These are phyloP conservation scores for Lipomyces mesembrius DNA, from an alignment of 805 yeast genomes.

Conservation along the genomic window DNA sequence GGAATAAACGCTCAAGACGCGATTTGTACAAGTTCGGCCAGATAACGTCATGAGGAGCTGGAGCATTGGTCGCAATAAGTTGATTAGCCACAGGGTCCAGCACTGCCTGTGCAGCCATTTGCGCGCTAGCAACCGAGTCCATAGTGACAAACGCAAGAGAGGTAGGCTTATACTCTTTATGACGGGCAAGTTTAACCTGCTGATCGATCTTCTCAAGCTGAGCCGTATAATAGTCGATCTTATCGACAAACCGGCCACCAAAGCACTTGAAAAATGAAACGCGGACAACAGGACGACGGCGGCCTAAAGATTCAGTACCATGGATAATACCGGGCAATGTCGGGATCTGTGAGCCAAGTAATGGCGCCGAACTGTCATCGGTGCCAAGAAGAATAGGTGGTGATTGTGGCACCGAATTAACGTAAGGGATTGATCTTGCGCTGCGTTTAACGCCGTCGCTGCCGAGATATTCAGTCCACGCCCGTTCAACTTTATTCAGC, in stretches of 20 bases:
- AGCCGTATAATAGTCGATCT: conserved; percentile 75
- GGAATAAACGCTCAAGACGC: conserved; percentile 67
- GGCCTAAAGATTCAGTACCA: conserved; percentile 19
- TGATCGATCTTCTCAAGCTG: conserved; percentile 71
- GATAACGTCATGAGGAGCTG: conserved; percentile 93
- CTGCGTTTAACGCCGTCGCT: conserved; percentile 34
- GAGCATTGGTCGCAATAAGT: conserved; percentile 82
- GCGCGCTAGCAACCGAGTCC: conserved; percentile 95
- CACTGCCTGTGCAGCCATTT: conserved; percentile 94
- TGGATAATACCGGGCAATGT: conserved; percentile 27
- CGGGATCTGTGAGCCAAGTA: conserved; percentile 15
- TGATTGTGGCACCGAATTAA: conserved; percentile 31
- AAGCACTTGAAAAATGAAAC: conserved; percentile 64
- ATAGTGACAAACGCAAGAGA: conserved; percentile 93
- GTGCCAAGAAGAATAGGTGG: conserved; percentile 31
- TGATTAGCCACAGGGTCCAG: conserved; percentile 86
- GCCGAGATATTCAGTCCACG: conserved; percentile 73
- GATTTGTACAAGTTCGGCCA: conserved; percentile 91
- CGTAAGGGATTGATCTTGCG: conserved; percentile 27
- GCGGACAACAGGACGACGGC: conserved; percentile 62
- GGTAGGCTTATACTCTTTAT: conserved; percentile 74
- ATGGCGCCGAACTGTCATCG: conserved; percentile 25
- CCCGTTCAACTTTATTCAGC: conserved; percentile 63
- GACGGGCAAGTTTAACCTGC: conserved; percentile 67
- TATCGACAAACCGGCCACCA: conserved; percentile 71